phyloP scores from a whole-genome alignment of 2,329 filamentous ascomycete genomes.

The Apiospora phragmitis region DNA sequence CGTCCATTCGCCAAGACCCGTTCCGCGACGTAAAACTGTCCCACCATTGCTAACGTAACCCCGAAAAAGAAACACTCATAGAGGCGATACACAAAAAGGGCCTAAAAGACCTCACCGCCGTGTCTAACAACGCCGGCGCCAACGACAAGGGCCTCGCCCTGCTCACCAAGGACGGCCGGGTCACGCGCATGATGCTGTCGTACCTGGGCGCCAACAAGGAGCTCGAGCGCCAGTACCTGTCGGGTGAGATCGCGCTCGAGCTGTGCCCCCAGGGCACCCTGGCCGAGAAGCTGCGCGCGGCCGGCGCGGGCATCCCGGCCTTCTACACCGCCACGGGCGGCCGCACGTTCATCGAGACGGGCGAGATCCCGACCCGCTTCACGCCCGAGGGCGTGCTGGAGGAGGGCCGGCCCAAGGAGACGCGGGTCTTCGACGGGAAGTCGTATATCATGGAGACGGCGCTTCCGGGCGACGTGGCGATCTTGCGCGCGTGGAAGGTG shows the following conservation, averaged over 20 bases:
- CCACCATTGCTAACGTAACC: neutral
- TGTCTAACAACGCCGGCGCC: slow-evolving; percentile 79
- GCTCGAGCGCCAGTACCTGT: slow-evolving; percentile 73
- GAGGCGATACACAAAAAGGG: slow-evolving; percentile 63
- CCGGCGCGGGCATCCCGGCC: slow-evolving; percentile 74
- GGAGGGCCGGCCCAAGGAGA: slow-evolving; percentile 66
- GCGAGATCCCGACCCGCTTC: slow-evolving; percentile 66
- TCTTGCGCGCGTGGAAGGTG: slow-evolving; percentile 74
- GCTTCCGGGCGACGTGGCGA: slow-evolving; percentile 74
- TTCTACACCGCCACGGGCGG: slow-evolving; percentile 79
- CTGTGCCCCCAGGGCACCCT: slow-evolving; percentile 76
- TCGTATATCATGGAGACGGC: slow-evolving; percentile 77
- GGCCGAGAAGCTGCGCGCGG: slow-evolving; percentile 71
- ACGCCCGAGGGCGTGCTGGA: slow-evolving; percentile 61
- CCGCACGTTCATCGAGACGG: slow-evolving; percentile 66
- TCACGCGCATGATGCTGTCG: slow-evolving; percentile 71
- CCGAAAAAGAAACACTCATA: slow-evolving; percentile 65
- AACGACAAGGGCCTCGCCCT: slow-evolving; percentile 66
- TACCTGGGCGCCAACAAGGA: slow-evolving; percentile 78
- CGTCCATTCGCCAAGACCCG: slow-evolving; percentile 12
- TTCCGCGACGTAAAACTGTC: neutral
- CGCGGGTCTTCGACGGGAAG: slow-evolving; percentile 71
- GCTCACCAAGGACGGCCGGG: slow-evolving; percentile 68
- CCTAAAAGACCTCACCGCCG: slow-evolving; percentile 66
- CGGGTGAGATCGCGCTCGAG: slow-evolving; percentile 73